Evolutionary conservation across 106 monocot species (phyloP).

Genomic region (Dendrobium nobile): DNA sequence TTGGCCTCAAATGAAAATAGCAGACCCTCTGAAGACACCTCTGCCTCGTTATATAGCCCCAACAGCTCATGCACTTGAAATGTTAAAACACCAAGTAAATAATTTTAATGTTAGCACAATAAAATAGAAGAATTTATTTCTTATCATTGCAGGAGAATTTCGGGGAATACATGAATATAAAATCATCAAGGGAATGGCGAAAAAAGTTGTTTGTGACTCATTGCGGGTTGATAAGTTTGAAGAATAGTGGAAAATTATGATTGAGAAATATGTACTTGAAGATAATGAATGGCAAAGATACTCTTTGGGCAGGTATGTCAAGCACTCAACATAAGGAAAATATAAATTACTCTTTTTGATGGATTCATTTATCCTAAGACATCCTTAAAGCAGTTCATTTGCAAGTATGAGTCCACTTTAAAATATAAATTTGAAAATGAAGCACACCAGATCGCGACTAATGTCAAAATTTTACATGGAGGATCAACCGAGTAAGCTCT

Average conservation of each 20-base stretch:
- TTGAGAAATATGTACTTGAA: conserved; percentile 23
- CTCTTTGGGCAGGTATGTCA: conserved; percentile 40
- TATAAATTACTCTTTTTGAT: conserved; percentile 27
- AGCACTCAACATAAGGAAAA: conserved; percentile 25
- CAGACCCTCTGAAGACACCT: conserved; percentile 66
- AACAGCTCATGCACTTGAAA: conserved; percentile 75
- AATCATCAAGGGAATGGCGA: conserved; percentile 25
- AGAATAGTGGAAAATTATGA: conserved; percentile 29
- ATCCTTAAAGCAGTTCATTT: conserved; percentile 36
- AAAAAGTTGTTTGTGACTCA: conserved; percentile 29
- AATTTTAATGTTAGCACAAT: not conserved
- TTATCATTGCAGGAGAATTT: conserved; percentile 33
- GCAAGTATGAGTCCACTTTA: conserved; percentile 33
- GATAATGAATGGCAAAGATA: conserved; percentile 38
- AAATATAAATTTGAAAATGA: conserved; percentile 39
- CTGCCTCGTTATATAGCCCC: conserved; percentile 62
- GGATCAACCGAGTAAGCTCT: too few species aligned
- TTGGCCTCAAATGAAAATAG: conserved; percentile 91
- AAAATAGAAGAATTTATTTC: not conserved
- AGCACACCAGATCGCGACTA: too few species aligned
- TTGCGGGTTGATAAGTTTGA: conserved; percentile 27
- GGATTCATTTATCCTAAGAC: conserved; percentile 39
- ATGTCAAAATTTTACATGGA: too few species aligned
- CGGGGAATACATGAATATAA: conserved; percentile 31
- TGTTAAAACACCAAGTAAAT: not conserved